Evolutionary conservation across 257 asterid species (phyloP).

Genomic region (Leonotis leonurus): DNA sequence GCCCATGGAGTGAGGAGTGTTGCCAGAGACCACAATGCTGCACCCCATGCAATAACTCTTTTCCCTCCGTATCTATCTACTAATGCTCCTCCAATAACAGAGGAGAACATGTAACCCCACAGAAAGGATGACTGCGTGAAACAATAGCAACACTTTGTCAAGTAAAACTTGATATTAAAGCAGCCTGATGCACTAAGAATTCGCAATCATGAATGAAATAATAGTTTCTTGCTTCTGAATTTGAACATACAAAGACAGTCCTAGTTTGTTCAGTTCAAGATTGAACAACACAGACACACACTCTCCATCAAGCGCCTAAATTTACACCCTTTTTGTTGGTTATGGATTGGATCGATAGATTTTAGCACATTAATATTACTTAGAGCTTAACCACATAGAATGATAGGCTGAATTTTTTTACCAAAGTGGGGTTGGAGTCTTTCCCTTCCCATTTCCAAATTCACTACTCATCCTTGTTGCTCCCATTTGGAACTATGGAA

Average conservation of each 20-base stretch:
- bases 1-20: constrained; percentile 96
- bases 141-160: not conserved
- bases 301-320: not conserved
- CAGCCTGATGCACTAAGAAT: not conserved
- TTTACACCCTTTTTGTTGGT: not conserved
- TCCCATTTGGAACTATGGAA: not conserved
- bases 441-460: not conserved
- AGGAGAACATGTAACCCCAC: constrained; percentile 96
- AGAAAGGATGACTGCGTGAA: constrained; percentile 80
- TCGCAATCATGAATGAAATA: not conserved
- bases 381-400: not conserved
- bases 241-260: not conserved
- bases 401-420: not conserved
- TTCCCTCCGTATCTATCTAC: constrained; percentile 90
- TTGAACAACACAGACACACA: constrained; percentile 1
- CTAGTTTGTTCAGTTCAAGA: not conserved
- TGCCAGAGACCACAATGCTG: constrained; percentile 86
- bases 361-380: not conserved
- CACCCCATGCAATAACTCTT: constrained; percentile 85
- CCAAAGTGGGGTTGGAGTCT: not conserved
- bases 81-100: constrained; percentile 85
- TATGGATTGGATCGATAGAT: not conserved
- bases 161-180: not conserved
- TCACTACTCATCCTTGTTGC: not conserved
- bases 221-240: not conserved